phyloP scores from a whole-genome alignment of 2,329 filamentous ascomycete genomes.

The Apiospora phragmitis region DNA sequence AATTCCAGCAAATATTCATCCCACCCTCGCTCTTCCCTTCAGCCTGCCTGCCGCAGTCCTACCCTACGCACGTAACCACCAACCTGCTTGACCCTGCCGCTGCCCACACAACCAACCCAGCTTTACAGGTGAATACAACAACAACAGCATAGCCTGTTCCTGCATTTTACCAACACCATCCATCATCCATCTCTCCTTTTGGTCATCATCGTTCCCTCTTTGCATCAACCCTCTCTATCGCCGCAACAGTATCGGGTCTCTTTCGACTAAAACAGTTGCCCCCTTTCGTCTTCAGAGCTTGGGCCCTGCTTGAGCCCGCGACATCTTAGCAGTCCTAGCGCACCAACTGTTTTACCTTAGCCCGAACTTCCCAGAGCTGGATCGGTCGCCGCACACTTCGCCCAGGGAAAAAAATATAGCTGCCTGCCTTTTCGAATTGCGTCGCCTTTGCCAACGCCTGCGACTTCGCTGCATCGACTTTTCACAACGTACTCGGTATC shows the following conservation, averaged over 20 bases:
- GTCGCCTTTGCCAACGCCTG: background rate
- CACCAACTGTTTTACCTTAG: constrained; percentile 7
- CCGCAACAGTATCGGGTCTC: background rate
- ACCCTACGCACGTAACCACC: background rate
- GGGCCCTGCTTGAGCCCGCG: constrained; percentile 4
- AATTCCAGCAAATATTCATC: background rate
- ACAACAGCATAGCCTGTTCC: background rate
- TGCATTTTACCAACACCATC: background rate
- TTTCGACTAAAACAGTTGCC: background rate
- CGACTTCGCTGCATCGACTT: background rate
- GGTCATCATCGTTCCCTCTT: background rate
- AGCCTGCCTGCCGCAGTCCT: no score
- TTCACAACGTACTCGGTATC: background rate
- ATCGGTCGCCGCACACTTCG: background rate
- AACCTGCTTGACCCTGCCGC: background rate
- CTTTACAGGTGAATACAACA: no score
- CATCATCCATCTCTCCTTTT: background rate
- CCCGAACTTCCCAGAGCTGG: background rate
- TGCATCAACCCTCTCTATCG: background rate
- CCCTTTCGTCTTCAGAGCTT: background rate
- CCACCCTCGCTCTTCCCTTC: background rate
- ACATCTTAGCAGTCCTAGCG: background rate
- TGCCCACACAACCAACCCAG: no score
- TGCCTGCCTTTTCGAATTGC: constrained; percentile 2
- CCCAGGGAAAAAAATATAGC: background rate